Conservation (phyloP, 75 land plant genomes). For the Pinus taeda region DNA sequence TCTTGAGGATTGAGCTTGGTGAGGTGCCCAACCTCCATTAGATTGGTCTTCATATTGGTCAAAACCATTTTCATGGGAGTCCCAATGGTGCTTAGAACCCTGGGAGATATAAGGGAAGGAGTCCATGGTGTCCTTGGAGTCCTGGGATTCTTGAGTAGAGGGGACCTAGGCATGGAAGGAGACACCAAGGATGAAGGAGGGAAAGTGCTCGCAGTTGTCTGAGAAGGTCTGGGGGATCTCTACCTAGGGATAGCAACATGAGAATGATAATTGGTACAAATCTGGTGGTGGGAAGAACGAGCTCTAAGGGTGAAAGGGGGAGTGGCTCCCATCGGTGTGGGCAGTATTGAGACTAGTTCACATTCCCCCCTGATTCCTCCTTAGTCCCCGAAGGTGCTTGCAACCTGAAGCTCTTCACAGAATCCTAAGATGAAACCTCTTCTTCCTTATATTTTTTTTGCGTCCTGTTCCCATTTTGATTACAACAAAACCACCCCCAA, state of each 20-base stretch:
- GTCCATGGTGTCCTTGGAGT: conserved; percentile 32
- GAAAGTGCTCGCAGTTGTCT: conserved; percentile 8
- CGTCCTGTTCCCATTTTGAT: not conserved
- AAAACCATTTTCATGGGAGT: conserved; percentile 39
- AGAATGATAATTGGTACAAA: conserved; percentile 12
- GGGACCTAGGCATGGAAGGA: conserved; percentile 16
- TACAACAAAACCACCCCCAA: not conserved
- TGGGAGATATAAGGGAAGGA: conserved; percentile 22
- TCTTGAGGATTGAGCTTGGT: conserved; percentile 48
- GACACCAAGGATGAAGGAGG: conserved; percentile 11
- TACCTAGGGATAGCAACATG: conserved; percentile 49
- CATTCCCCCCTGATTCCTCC: conserved; percentile 48
- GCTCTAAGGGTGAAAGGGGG: conserved; percentile 22
- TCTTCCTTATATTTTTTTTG: not conserved
- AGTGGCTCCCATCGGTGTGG: conserved; percentile 54
- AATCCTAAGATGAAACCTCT: not conserved
- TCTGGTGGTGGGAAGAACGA: conserved; percentile 9
- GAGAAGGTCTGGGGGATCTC: conserved; percentile 19
- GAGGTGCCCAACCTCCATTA: conserved; percentile 43
- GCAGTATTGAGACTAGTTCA: conserved; percentile 64
- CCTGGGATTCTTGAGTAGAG: conserved; percentile 10
- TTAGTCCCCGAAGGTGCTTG: conserved; percentile 10
- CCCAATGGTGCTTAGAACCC: conserved; percentile 31
- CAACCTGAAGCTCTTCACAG: conserved; percentile 4
- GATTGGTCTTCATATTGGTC: conserved; percentile 31